A percentile compares a stretch with the other conserved stretches of the same genome.
Conservation (phyloP, 495 filamentous ascomycete genomes). For the Daldinia loculata region DNA sequence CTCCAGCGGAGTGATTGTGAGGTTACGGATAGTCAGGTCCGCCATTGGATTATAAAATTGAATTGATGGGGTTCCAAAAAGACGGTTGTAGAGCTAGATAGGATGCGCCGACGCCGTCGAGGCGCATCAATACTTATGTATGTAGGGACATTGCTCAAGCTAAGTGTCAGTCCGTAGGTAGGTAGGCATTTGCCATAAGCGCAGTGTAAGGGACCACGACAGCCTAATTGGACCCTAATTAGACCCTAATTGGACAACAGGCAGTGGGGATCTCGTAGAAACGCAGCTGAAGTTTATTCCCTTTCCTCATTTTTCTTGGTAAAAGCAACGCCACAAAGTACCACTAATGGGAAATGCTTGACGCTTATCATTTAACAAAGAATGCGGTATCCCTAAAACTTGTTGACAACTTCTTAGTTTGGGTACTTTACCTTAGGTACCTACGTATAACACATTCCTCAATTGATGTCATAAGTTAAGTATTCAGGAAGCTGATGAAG, state of each 20-base stretch:
- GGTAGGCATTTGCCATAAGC: constrained; percentile 15
- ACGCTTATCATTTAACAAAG: background rate
- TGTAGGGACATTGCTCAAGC: constrained; percentile 24
- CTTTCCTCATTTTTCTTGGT: background rate
- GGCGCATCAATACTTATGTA: constrained; percentile 17
- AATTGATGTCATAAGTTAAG: too few species aligned
- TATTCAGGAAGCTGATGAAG: too few species aligned
- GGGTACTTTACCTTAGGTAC: background rate
- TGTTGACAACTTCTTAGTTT: background rate
- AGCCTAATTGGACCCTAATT: background rate
- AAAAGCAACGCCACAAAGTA: constrained; percentile 7
- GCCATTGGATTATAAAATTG: constrained; percentile 40
- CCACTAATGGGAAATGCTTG: background rate
- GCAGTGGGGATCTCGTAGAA: constrained; percentile 19
- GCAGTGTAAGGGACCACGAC: constrained; percentile 13
- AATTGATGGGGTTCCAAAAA: constrained; percentile 7
- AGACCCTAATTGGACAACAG: constrained; percentile 24
- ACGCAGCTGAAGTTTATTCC: constrained; percentile 16
- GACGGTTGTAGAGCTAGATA: constrained; percentile 11
- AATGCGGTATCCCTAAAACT: background rate
- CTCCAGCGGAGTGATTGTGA: constrained; percentile 76
- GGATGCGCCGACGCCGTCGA: constrained; percentile 22
- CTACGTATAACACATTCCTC: background rate
- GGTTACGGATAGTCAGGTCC: constrained; percentile 82
- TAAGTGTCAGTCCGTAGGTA: constrained; percentile 11